These are phyloP conservation scores for Nannochloris sp. DNA, from an alignment of 139 green algal genomes.

Conservation along the genomic window DNA sequence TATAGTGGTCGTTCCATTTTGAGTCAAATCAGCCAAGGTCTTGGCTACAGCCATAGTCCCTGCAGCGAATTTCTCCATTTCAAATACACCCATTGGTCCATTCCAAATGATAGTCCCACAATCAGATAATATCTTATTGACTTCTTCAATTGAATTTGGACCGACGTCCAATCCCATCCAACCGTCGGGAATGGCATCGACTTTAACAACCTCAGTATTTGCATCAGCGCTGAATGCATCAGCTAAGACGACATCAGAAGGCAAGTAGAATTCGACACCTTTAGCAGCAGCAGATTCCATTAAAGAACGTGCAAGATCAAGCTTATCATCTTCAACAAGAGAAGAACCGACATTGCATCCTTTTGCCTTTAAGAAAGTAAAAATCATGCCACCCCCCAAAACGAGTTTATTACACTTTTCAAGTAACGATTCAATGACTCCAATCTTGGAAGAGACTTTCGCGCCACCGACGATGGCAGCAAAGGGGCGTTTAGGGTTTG, in stretches of 20 bases:
- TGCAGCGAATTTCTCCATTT: constrained; percentile 23
- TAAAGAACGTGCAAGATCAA: constrained; percentile 92
- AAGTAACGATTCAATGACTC: constrained; percentile 92
- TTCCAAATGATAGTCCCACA: constrained; percentile 98
- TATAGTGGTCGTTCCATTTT: constrained; percentile 77
- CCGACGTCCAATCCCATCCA: constrained; percentile 99
- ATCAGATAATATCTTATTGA: constrained; percentile 77
- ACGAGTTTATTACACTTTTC: constrained; percentile 89
- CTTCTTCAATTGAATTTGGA: constrained; percentile 77
- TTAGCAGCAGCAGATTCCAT: constrained; percentile 67
- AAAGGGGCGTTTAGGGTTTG: constrained; percentile 83
- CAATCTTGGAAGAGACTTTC: constrained; percentile 99
- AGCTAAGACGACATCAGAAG: constrained; percentile 89
- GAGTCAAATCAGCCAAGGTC: constrained; percentile 13
- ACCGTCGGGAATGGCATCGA: constrained; percentile 86
- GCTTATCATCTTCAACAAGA: constrained; percentile 97
- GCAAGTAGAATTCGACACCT: constrained; percentile 90
- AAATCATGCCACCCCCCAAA: constrained; percentile 88
- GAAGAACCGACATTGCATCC: constrained; percentile 75
- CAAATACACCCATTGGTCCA: constrained; percentile 51
- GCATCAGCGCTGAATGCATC: constrained; percentile 94
- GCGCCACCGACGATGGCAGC: constrained; percentile 93
- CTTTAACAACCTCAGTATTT: constrained; percentile 67
- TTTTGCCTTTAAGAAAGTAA: constrained; percentile 96
- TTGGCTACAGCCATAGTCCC: constrained; percentile 16